phyloP scores from a whole-genome alignment of 148 eudicot species.

The Linanthus parryae region DNA sequence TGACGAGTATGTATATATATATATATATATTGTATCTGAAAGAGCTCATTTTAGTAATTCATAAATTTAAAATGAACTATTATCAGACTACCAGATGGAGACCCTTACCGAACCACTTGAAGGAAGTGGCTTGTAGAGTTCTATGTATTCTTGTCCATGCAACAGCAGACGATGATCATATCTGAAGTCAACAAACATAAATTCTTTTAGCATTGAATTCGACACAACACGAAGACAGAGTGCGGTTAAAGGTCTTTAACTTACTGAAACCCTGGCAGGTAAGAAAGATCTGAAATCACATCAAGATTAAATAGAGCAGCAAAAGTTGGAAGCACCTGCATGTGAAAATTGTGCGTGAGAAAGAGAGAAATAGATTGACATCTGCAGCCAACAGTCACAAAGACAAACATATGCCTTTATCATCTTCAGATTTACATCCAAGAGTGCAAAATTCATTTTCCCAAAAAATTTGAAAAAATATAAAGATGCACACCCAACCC shows the following conservation, averaged over 20 bases:
- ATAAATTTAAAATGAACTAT: constrained; percentile 14
- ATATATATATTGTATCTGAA: no score
- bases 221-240: no score
- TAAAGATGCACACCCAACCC: no score
- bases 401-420: no score
- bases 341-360: not conserved
- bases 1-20: no score
- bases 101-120: constrained; percentile 58
- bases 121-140: constrained; percentile 85
- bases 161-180: constrained; percentile 77
- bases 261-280: constrained; percentile 69
- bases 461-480: no score
- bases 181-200: constrained; percentile 31
- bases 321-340: constrained; percentile 94
- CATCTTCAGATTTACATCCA: no score
- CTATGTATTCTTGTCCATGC: constrained; percentile 92
- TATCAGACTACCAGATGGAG: constrained; percentile 8
- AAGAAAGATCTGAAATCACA: constrained; percentile 25
- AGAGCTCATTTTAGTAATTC: no score
- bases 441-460: no score
- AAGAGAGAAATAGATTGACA: no score
- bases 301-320: constrained; percentile 49
- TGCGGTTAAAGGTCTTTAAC: no score
- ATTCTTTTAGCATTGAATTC: not conserved
- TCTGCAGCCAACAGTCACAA: not conserved